Percentiles rank a stretch among this genome's conserved stretches.
Conservation (phyloP, 768 basidiomycete species). For the Lactarius deliciosus region DNA sequence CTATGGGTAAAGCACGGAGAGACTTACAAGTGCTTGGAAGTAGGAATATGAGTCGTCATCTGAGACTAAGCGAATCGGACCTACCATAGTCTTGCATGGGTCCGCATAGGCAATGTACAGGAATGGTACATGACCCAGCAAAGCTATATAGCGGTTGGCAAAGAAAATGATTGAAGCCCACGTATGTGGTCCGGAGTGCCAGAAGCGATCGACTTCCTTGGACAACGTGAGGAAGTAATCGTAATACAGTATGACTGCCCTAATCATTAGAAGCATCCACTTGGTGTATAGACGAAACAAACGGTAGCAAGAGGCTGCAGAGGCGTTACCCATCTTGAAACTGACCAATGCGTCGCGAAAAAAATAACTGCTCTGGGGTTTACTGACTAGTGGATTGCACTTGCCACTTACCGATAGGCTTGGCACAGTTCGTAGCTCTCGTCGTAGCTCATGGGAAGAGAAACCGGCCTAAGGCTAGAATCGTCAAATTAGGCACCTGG, state of each 20-base stretch:
- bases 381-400: not conserved
- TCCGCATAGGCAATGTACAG: slow-evolving; percentile 13
- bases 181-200: slow-evolving; percentile 34
- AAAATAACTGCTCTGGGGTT: too few relatives aligned
- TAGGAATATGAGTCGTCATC: not conserved
- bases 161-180: slow-evolving; percentile 30
- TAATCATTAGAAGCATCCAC: slow-evolving; percentile 1
- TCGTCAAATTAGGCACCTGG: not conserved
- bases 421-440: not conserved
- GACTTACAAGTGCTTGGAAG: slow-evolving; percentile 5
- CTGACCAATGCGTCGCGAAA: slow-evolving; percentile 2
- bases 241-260: slow-evolving; percentile 38
- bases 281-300: not conserved
- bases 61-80: not conserved
- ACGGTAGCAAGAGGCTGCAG: slow-evolving; percentile 1
- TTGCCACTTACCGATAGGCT: slow-evolving; percentile 1
- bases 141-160: slow-evolving; percentile 30
- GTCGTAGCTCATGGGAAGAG: not conserved
- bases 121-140: slow-evolving; percentile 31
- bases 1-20: not conserved
- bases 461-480: not conserved
- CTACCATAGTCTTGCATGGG: not conserved
- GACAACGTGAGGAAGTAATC: slow-evolving; percentile 49
- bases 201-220: slow-evolving; percentile 46
- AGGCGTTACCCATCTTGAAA: not conserved